A percentile compares a stretch with the other conserved stretches of the same genome.
phyloP scores from a whole-genome alignment of 345 rosid genomes.

The Luvunga scandens region DNA sequence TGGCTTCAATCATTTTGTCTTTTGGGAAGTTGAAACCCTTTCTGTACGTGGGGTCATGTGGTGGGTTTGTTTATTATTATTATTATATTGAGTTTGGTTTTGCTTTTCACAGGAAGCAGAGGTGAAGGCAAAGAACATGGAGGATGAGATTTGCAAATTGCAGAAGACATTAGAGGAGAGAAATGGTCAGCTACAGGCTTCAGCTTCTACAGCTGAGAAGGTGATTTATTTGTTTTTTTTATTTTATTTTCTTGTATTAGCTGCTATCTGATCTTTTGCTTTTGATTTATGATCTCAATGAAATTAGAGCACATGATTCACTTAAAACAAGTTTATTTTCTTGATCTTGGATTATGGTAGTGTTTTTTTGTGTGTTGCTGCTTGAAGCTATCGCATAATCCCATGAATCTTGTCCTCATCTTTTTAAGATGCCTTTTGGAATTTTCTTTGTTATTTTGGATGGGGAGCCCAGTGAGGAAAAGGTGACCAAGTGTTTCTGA shows the following conservation, averaged over 20 bases:
- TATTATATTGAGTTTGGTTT: not conserved
- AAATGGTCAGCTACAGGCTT: slow-evolving; percentile 56
- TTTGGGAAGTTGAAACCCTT: slow-evolving; percentile 3
- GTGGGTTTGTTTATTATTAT: slow-evolving; percentile 8
- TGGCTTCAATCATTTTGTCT: slow-evolving; percentile 17
- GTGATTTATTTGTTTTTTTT: slow-evolving; percentile 21
- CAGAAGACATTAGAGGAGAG: slow-evolving; percentile 56
- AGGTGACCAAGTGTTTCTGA: slow-evolving; percentile 6
- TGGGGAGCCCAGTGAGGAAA: slow-evolving; percentile 28
- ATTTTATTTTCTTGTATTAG: not conserved
- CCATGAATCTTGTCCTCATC: not conserved
- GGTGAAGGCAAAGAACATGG: slow-evolving; percentile 65
- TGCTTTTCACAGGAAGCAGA: slow-evolving; percentile 67
- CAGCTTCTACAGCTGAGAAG: slow-evolving; percentile 71
- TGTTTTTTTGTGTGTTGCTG: slow-evolving; percentile 8
- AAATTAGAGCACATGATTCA: not conserved
- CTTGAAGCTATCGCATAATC: not conserved
- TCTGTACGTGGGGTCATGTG: slow-evolving; percentile 30
- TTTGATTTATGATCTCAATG: not conserved
- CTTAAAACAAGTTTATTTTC: slow-evolving; percentile 4
- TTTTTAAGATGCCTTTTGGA: slow-evolving; percentile 27
- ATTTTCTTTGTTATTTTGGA: slow-evolving; percentile 20
- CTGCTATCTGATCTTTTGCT: not conserved
- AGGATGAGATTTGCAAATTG: slow-evolving; percentile 48
- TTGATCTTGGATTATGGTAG: slow-evolving; percentile 10